These are phyloP conservation scores for Ambrosiella cleistominuta DNA, from an alignment of 2,329 filamentous ascomycete genomes.

Conservation along the genomic window DNA sequence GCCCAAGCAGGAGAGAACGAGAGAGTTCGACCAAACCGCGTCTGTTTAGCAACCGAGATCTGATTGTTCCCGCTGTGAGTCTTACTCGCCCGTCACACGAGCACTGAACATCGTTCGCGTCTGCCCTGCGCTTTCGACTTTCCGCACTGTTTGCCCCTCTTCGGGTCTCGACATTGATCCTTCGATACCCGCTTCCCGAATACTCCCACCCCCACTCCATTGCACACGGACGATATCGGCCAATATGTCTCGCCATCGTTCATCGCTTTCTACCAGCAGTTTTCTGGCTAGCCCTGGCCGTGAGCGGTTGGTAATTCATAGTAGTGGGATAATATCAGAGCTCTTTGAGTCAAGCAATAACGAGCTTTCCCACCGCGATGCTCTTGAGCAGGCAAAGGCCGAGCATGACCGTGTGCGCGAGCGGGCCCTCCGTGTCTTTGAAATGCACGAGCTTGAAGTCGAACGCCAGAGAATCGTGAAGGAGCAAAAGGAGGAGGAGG, in stretches of 20 bases:
- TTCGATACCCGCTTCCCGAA: not conserved
- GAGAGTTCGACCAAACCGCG: not conserved
- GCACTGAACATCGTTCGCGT: not conserved
- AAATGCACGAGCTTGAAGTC: constrained; percentile 29
- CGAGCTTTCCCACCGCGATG: constrained; percentile 44
- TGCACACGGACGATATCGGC: not conserved
- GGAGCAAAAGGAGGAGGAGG: constrained; percentile 28
- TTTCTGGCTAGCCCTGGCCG: constrained; percentile 20
- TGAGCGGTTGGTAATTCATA: constrained; percentile 23
- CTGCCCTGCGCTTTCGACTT: not conserved
- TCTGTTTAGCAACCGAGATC: not conserved
- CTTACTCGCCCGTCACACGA: not conserved
- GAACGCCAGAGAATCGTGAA: constrained; percentile 27
- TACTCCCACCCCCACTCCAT: not conserved
- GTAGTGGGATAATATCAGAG: constrained; percentile 32
- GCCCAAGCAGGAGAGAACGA: not conserved
- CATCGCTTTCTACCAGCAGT: constrained; percentile 10
- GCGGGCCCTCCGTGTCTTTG: constrained; percentile 29
- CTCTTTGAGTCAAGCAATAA: constrained; percentile 48
- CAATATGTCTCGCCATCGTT: constrained; percentile 8
- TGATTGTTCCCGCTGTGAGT: not conserved
- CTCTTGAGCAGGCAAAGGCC: constrained; percentile 45
- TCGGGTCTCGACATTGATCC: too few relatives aligned
- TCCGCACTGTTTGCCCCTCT: not conserved
- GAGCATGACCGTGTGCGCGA: constrained; percentile 49